phyloP scores from a whole-genome alignment of 306 rosid genomes.

The Prunus kanzakura region DNA sequence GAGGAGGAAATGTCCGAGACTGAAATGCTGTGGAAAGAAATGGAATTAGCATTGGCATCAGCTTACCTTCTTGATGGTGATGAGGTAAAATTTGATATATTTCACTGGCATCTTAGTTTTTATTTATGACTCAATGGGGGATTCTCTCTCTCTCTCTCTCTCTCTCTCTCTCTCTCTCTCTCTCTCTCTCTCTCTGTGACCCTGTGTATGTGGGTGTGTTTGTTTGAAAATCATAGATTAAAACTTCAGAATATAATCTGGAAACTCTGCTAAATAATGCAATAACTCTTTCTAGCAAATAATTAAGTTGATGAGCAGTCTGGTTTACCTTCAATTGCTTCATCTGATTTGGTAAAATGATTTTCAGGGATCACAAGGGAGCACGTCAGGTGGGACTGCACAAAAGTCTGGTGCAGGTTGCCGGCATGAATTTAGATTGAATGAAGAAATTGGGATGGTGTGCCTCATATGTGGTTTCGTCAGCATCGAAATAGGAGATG shows the following conservation, averaged over 20 bases:
- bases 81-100: constrained; percentile 38
- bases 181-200: not conserved
- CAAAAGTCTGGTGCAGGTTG: constrained; percentile 33
- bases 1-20: constrained; percentile 56
- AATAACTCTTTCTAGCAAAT: no score
- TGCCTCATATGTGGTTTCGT: constrained; percentile 72
- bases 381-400: constrained; percentile 2
- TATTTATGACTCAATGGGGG: no score
- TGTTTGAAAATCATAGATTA: not conserved
- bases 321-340: constrained; percentile 11
- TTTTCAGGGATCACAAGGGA: constrained; percentile 56
- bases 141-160: no score
- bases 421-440: constrained; percentile 52
- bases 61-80: constrained; percentile 49
- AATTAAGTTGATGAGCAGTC: not conserved
- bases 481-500: constrained; percentile 56
- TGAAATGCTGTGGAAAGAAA: constrained; percentile 81
- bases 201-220: no score
- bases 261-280: not conserved
- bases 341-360: constrained; percentile 21
- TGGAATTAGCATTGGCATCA: constrained; percentile 79
- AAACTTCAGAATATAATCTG: not conserved
- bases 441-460: constrained; percentile 78
- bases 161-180: no score
- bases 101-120: not conserved